Conservation (phyloP, 1,284 basidiomycete genomes). For the Ceratobasidium sp. region DNA sequence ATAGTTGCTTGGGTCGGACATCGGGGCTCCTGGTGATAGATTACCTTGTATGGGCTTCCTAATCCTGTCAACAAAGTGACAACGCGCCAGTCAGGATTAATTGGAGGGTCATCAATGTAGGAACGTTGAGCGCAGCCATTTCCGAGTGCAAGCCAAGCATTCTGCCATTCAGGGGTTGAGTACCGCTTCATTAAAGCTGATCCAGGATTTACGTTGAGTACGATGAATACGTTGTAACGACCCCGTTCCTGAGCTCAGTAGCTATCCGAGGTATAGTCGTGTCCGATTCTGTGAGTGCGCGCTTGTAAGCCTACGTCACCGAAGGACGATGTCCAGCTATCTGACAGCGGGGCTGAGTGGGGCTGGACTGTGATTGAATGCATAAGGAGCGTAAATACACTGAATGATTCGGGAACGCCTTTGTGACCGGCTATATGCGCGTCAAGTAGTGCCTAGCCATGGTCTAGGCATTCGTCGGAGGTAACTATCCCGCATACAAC, state of each 20-base stretch:
- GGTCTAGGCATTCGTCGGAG: background rate
- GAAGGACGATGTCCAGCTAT: background rate
- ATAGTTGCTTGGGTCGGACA: too few relatives aligned
- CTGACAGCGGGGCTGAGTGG: background rate
- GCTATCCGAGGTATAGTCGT: background rate
- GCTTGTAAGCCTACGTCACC: background rate
- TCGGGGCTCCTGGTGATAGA: too few relatives aligned
- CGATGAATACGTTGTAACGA: background rate
- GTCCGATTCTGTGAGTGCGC: background rate
- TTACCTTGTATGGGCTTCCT: too few relatives aligned
- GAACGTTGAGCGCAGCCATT: too few relatives aligned
- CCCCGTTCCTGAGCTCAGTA: background rate
- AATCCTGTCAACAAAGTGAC: too few relatives aligned
- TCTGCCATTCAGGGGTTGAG: background rate
- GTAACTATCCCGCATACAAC: background rate
- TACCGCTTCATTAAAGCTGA: background rate
- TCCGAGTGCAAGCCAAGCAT: background rate
- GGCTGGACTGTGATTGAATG: background rate
- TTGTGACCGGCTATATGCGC: background rate
- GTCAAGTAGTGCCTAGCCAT: background rate
- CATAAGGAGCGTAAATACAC: background rate
- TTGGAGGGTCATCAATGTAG: too few relatives aligned
- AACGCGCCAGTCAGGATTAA: too few relatives aligned
- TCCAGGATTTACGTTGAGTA: background rate
- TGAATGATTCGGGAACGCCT: background rate